phyloP scores from a whole-genome alignment of 495 filamentous ascomycete genomes.

The Talaromyces thailandensis region DNA sequence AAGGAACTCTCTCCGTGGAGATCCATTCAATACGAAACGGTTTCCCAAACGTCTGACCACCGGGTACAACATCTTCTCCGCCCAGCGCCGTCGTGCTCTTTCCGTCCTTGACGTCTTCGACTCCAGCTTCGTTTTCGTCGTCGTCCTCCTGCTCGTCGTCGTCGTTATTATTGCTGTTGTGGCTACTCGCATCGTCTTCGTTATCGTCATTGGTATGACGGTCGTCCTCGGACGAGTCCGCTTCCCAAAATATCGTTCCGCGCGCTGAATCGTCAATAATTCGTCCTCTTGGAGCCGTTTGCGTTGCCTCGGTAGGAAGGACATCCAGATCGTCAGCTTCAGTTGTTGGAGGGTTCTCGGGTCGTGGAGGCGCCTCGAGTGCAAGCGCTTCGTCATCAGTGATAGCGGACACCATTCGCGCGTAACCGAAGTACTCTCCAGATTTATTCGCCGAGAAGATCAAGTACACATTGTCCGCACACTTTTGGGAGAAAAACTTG shows the following conservation, averaged over 20 bases:
- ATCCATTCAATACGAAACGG: slow-evolving; percentile 92
- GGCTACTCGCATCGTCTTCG: slow-evolving; percentile 31
- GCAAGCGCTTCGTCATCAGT: slow-evolving; percentile 61
- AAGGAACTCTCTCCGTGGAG: slow-evolving; percentile 76
- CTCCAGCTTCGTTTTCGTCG: slow-evolving; percentile 16
- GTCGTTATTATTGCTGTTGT: slow-evolving; percentile 25
- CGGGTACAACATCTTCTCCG: slow-evolving; percentile 26
- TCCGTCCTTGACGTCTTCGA: slow-evolving; percentile 22
- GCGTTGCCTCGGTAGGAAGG: slow-evolving; percentile 71
- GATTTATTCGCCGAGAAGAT: slow-evolving; percentile 98
- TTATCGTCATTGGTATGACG: slow-evolving; percentile 20
- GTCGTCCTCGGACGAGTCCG: slow-evolving; percentile 51
- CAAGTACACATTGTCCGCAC: slow-evolving; percentile 80
- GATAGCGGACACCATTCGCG: slow-evolving; percentile 83
- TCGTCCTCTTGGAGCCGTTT: slow-evolving; percentile 70
- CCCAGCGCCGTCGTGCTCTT: slow-evolving; percentile 32
- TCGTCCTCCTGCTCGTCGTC: slow-evolving; percentile 35
- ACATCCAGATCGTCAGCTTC: slow-evolving; percentile 46
- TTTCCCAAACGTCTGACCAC: slow-evolving; percentile 68
- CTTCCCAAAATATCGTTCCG: slow-evolving; percentile 97
- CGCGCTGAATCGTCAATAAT: slow-evolving; percentile 91
- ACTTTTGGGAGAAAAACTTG: slow-evolving; percentile 33
- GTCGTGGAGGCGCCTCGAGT: slow-evolving; percentile 40
- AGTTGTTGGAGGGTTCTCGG: slow-evolving; percentile 48
- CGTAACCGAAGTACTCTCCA: slow-evolving; percentile 95